A percentile compares a stretch with the other conserved stretches of the same genome.
Evolutionary conservation across 768 basidiomycete genomes (phyloP).

Genomic region (Pisolithus tinctorius): DNA sequence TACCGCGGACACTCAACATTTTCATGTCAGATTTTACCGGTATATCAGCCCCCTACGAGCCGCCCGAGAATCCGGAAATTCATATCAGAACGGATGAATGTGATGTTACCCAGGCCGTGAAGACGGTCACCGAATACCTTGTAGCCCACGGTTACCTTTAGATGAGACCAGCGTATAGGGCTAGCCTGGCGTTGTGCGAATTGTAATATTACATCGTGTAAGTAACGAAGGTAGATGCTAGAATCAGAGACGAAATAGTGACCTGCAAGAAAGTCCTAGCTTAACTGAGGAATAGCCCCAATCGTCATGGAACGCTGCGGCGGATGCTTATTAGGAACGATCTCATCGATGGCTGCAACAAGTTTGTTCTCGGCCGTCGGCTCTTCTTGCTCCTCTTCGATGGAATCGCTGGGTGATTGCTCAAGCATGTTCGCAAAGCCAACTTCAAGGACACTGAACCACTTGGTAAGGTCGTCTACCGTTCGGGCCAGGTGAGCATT

Average conservation of each 20-base stretch:
- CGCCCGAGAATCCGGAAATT: constrained; percentile 78
- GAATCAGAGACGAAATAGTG: not conserved
- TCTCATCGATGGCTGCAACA: constrained; percentile 4
- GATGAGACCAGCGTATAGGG: constrained; percentile 5
- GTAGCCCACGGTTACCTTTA: constrained; percentile 52
- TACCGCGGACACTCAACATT: constrained; percentile 3
- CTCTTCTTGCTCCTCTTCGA: constrained; percentile 61
- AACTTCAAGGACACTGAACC: constrained; percentile 67
- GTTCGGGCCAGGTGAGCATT: constrained; percentile 66
- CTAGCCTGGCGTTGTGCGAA: no score
- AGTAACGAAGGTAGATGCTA: no score
- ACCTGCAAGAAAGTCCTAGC: not conserved
- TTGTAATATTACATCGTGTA: no score
- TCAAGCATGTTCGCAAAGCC: constrained; percentile 68
- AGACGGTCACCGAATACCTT: constrained; percentile 76
- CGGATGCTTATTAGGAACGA: constrained; percentile 4
- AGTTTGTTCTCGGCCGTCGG: constrained; percentile 18
- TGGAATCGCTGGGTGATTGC: constrained; percentile 40
- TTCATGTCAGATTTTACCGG: constrained; percentile 85
- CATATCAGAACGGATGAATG: constrained; percentile 85
- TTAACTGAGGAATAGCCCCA: constrained; percentile 11
- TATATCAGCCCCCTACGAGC: constrained; percentile 94
- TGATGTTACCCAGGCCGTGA: constrained; percentile 72
- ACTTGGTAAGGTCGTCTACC: constrained; percentile 68
- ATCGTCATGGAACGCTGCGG: constrained; percentile 7